Evolutionary conservation across 164 flowering plant species (phyloP), one percentile per base, ranked within the genome.

Genomic region (Liriodendron chinense): DNA sequence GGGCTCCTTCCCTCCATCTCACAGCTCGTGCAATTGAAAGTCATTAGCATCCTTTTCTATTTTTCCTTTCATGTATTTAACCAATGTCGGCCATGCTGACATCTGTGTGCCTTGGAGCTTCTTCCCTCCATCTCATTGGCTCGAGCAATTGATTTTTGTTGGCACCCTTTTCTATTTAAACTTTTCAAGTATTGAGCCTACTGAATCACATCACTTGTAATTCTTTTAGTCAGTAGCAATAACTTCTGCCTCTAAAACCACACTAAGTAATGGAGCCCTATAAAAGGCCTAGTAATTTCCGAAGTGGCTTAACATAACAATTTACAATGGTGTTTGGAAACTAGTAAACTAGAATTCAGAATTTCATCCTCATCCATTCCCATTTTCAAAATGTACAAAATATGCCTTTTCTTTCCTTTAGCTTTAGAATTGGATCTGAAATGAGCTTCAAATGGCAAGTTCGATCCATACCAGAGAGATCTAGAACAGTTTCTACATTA

Each of bases 401-500:
- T 53, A 0, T 53, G 59, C 59, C 59, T 24, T 25, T 65, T n/a
- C 64, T 61, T 64, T 21, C 26, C 67, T 64, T 12, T 12, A 53
- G 13, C 13, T 12, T 65, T 65, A 65, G 12, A 64, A 9, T 9
- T 24, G 7, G 24, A 61, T 18, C 20, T 61, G 20, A 18, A n/a
- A 22, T 65, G 28, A 71, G 61, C 65, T 74, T 73, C 34, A 61
- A 66, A 71, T 13, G 67, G 12, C 21, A 34, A 66, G 66, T 24
- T n/a, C 23, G 66, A 68, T 20, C 72, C 81, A 74, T 89, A 93
- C 99, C 98, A 57, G 98, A 83, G 71, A 96, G 89, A 85, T 94
- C 97, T 74, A 94, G 81, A 76, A 94, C 86, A 68, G 85, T 90
- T 81, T 96, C 99, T 34, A 94, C 89, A 78, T 91, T 89, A 78